Conservation (phyloP, 2,329 filamentous ascomycete species). For the Fusarium piperis region DNA sequence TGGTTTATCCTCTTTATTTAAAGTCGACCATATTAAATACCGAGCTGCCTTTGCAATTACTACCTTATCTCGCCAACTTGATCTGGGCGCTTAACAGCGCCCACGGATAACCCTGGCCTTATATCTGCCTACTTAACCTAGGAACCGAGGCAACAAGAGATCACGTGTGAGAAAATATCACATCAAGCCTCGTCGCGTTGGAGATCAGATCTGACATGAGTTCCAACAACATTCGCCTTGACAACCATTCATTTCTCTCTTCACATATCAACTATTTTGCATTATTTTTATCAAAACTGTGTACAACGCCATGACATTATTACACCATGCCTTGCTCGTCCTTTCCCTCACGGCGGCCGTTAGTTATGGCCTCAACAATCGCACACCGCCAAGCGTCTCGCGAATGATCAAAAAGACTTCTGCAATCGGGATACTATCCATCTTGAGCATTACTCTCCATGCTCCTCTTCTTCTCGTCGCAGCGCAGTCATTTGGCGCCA, state of each 20-base stretch:
- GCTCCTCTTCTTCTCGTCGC: conserved; percentile 34
- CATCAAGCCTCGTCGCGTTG: neutral
- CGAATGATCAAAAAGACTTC: conserved; percentile 46
- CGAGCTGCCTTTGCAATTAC: too few species aligned
- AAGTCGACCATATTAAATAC: neutral
- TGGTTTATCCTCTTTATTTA: neutral
- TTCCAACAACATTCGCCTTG: neutral
- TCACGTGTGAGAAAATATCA: neutral
- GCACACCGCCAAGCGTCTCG: conserved; percentile 32
- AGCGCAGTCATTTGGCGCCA: conserved; percentile 45
- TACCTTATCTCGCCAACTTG: neutral
- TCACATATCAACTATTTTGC: neutral
- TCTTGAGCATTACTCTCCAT: conserved; percentile 20
- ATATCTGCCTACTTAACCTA: neutral
- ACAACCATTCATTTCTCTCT: neutral
- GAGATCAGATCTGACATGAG: neutral
- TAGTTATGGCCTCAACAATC: conserved; percentile 30
- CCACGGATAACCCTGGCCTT: neutral
- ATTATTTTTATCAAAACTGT: neutral
- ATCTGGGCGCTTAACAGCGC: neutral
- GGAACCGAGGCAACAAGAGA: neutral
- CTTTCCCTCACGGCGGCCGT: conserved; percentile 29
- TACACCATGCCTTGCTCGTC: conserved; percentile 35
- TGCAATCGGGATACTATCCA: conserved; percentile 45
- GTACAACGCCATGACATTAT: neutral